Evolutionary conservation across 2,329 filamentous ascomycete species (phyloP).

Genomic region (Zymoseptoria pseudotritici): DNA sequence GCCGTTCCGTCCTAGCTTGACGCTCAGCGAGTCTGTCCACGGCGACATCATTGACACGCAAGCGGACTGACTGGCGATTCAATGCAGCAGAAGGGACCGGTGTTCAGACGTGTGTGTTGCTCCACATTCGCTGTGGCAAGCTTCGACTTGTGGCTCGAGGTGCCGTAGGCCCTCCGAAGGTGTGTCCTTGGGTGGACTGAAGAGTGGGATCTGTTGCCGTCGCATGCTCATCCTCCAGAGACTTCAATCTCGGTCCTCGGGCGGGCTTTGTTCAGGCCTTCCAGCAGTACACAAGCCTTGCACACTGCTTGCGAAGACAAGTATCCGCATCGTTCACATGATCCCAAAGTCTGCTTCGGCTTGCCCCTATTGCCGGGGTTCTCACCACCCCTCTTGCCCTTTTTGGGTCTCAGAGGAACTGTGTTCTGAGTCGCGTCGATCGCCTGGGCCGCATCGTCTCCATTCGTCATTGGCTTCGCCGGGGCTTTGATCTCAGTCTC

Average conservation of each 20-base stretch:
- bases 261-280: constrained; percentile 74
- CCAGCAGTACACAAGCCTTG: constrained; percentile 85
- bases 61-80: not conserved
- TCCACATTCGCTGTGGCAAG: not conserved
- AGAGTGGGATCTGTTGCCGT: not conserved
- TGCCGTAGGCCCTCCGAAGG: too few relatives aligned
- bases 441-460: constrained; percentile 5
- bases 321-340: constrained; percentile 83
- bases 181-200: not conserved
- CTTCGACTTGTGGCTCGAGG: not conserved
- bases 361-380: constrained; percentile 13
- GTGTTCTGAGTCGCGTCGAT: constrained; percentile 1
- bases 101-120: too few relatives aligned
- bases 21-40: too few relatives aligned
- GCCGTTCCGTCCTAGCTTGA: too few relatives aligned
- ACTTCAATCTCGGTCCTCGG: constrained; percentile 37
- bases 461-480: constrained; percentile 5
- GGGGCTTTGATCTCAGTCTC: constrained; percentile 57
- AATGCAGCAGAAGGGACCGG: not conserved
- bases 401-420: constrained; percentile 27
- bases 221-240: constrained; percentile 7
- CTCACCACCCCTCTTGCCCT: constrained; percentile 22
- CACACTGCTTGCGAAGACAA: constrained; percentile 91
- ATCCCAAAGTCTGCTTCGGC: constrained; percentile 67
- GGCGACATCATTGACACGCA: not conserved